A percentile compares a stretch with the other conserved stretches of the same genome.
Conservation (phyloP, 2,329 filamentous ascomycete species). For the Xylariaceae sp. region DNA sequence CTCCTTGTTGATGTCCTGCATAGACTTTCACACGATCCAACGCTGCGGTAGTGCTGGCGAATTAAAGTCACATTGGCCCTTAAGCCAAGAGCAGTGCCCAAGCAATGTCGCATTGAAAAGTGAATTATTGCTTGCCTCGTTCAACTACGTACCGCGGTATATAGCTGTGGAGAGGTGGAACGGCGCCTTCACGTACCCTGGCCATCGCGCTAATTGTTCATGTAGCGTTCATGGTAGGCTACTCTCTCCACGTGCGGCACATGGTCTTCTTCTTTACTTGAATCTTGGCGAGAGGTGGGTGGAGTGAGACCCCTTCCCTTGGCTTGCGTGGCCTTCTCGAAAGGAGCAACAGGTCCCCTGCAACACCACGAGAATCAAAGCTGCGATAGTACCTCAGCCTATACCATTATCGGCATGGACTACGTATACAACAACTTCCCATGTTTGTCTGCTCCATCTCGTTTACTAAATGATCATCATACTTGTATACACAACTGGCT, state of each 20-base stretch:
- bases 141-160: background rate
- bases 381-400: background rate
- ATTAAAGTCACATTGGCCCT: conserved; percentile 8
- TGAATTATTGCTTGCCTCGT: conserved; percentile 4
- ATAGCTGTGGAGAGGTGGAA: background rate
- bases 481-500: conserved; percentile 1
- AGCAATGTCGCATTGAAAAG: conserved; percentile 14
- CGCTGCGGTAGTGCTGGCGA: conserved; percentile 5
- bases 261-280: background rate
- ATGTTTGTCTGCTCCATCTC: background rate
- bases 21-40: conserved; percentile 9
- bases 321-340: conserved; percentile 18
- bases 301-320: background rate
- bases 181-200: background rate
- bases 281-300: background rate
- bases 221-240: background rate
- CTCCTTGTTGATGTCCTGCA: background rate
- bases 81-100: conserved; percentile 11
- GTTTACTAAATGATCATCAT: background rate
- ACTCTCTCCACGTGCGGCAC: conserved; percentile 21
- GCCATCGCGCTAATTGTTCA: background rate
- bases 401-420: conserved; percentile 7
- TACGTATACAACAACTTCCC: conserved; percentile 17
- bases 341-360: conserved; percentile 2
- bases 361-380: conserved; percentile 2